phyloP scores from a whole-genome alignment of 192 early-diverging fungal genomes.

The Podila horticola region DNA sequence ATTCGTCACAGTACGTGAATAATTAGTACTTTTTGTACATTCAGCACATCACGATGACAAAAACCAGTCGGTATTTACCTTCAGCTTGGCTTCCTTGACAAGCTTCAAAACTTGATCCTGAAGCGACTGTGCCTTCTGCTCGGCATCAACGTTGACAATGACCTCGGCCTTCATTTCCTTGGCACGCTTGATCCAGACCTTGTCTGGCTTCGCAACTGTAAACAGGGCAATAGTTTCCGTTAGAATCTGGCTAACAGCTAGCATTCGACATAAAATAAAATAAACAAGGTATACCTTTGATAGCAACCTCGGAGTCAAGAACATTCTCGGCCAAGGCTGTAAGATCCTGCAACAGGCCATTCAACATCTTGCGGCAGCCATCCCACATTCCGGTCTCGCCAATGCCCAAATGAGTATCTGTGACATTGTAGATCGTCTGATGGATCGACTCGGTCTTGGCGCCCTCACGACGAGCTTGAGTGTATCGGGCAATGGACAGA shows the following conservation, averaged over 20 bases:
- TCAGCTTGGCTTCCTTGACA: slow-evolving; percentile 80
- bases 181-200: slow-evolving; percentile 87
- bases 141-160: slow-evolving; percentile 82
- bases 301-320: slow-evolving; percentile 62
- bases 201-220: slow-evolving; percentile 57
- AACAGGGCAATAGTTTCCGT: not conserved
- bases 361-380: slow-evolving; percentile 63
- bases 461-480: slow-evolving; percentile 21
- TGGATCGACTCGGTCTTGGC: slow-evolving; percentile 45
- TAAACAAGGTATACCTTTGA: slow-evolving; percentile 55
- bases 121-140: slow-evolving; percentile 78
- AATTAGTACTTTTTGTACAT: too few relatives aligned
- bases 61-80: slow-evolving; percentile 50
- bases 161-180: slow-evolving; percentile 82
- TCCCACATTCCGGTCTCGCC: slow-evolving; percentile 71
- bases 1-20: not conserved
- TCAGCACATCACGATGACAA: not conserved
- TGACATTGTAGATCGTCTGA: slow-evolving; percentile 66
- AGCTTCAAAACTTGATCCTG: slow-evolving; percentile 84
- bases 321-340: slow-evolving; percentile 56
- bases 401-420: slow-evolving; percentile 65
- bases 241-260: not conserved
- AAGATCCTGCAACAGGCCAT: slow-evolving; percentile 58
- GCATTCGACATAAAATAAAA: not conserved
- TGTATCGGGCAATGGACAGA: slow-evolving; percentile 18